These are phyloP conservation scores for Clarireedia homoeocarpa DNA, from an alignment of 2,329 filamentous ascomycete species.

Conservation along the genomic window DNA sequence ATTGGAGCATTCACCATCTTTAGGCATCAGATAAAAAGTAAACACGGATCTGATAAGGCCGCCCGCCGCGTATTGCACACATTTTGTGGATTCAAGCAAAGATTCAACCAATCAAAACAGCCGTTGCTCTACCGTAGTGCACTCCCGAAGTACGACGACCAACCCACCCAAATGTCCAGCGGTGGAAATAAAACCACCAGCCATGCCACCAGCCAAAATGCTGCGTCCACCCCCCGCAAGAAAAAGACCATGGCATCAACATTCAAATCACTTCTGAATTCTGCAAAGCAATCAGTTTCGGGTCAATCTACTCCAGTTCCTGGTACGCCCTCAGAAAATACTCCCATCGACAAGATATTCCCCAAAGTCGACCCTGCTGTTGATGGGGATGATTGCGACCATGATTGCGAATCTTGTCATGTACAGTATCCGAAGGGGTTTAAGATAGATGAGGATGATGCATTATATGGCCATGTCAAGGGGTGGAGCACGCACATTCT, in stretches of 20 bases:
- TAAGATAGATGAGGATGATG: slow-evolving; percentile 68
- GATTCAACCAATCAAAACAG: background rate
- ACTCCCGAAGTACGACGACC: background rate
- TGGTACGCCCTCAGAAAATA: slow-evolving; percentile 17
- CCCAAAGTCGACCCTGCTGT: slow-evolving; percentile 62
- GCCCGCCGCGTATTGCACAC: background rate
- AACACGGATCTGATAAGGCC: background rate
- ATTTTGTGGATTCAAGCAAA: no score
- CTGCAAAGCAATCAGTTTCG: slow-evolving; percentile 21
- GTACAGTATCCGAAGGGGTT: slow-evolving; percentile 66
- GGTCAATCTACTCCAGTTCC: slow-evolving; percentile 22
- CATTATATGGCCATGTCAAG: slow-evolving; percentile 77
- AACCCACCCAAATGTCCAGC: slow-evolving; percentile 2
- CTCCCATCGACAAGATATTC: slow-evolving; percentile 48
- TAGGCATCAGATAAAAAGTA: background rate
- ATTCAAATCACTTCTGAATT: slow-evolving; percentile 24
- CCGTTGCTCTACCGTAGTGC: no score
- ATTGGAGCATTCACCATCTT: background rate
- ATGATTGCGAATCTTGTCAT: slow-evolving; percentile 77
- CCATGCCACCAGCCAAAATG: background rate
- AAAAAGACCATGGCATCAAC: slow-evolving; percentile 20
- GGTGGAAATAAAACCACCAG: background rate
- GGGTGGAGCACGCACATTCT: slow-evolving; percentile 85
- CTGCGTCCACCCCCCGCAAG: background rate
- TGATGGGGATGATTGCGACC: slow-evolving; percentile 83